A percentile compares a stretch with the other conserved stretches of the same genome.
These are phyloP conservation scores for Carex pumila DNA, from an alignment of 176 grass and related monocot species.

Conservation along the genomic window DNA sequence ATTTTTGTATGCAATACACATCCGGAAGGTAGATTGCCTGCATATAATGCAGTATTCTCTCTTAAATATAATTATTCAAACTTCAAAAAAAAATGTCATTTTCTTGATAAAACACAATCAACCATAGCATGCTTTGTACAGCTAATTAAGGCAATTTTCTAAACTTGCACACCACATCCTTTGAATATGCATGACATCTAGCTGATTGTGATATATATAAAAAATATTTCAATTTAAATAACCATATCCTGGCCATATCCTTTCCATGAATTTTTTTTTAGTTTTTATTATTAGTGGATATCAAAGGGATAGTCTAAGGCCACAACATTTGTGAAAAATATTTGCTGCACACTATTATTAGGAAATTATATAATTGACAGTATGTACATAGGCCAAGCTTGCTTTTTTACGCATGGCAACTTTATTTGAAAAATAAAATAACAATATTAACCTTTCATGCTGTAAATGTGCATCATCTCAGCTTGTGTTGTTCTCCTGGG, in stretches of 20 bases:
- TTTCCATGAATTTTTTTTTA: not conserved
- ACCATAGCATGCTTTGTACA: not conserved
- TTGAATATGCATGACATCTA: slow-evolving; percentile 1
- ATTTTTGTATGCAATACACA: too few relatives aligned
- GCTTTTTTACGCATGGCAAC: not conserved
- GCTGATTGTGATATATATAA: not conserved
- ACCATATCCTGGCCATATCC: not conserved
- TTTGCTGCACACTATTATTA: not conserved
- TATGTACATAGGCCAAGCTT: not conserved
- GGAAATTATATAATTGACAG: not conserved
- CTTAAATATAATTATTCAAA: not conserved
- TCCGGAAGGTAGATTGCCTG: too few relatives aligned
- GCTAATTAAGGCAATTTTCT: not conserved
- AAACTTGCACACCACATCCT: not conserved
- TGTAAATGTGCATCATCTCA: slow-evolving; percentile 1
- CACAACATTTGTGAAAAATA: not conserved
- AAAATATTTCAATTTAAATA: not conserved
- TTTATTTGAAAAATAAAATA: not conserved
- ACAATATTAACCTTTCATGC: not conserved
- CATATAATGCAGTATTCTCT: too few relatives aligned
- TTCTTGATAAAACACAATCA: slow-evolving; percentile 2
- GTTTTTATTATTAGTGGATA: not conserved
- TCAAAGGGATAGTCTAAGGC: not conserved
- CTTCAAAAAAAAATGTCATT: not conserved
- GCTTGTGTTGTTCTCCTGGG: slow-evolving; percentile 22